Evolutionary conservation across 768 basidiomycete genomes (phyloP).

Genomic region (Dentipellis fragilis): DNA sequence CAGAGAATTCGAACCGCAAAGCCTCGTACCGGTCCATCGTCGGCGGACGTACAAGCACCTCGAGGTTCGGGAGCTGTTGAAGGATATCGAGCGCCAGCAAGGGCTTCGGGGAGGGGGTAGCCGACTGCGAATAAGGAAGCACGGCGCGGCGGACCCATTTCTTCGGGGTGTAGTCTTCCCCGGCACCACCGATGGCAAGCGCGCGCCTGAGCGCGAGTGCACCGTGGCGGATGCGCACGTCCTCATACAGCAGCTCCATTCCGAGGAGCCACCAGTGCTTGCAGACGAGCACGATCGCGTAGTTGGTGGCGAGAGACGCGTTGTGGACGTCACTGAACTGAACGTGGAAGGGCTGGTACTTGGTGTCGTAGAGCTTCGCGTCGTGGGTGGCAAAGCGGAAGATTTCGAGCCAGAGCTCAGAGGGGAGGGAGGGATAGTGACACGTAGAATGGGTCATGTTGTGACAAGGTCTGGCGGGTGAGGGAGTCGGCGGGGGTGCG

Average conservation of each 20-base stretch:
- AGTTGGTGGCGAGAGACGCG: constrained; percentile 3
- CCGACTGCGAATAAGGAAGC: constrained; percentile 7
- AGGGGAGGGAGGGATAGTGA: constrained; percentile 1
- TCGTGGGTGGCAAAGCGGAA: constrained; percentile 10
- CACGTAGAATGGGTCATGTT: neutral
- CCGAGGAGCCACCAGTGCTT: constrained; percentile 8
- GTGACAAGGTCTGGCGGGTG: neutral
- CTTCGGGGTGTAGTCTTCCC: neutral
- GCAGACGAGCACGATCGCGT: constrained; percentile 8
- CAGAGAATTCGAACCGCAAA: constrained; percentile 5
- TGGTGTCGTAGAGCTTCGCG: neutral
- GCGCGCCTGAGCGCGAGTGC: constrained; percentile 4
- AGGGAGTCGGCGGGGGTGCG: too few relatives aligned
- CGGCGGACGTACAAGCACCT: constrained; percentile 12
- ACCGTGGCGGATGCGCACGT: constrained; percentile 8
- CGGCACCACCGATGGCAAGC: neutral
- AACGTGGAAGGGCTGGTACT: constrained; percentile 6
- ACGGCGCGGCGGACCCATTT: constrained; percentile 10
- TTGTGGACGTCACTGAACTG: neutral
- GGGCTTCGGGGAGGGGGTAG: neutral
- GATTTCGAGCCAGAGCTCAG: constrained; percentile 12
- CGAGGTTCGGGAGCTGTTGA: constrained; percentile 4
- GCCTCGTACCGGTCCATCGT: neutral
- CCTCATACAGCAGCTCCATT: constrained; percentile 9
- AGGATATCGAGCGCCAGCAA: constrained; percentile 6